These are phyloP conservation scores for Pisolithus thermaeus DNA, from an alignment of 1,284 basidiomycete genomes.

Conservation along the genomic window DNA sequence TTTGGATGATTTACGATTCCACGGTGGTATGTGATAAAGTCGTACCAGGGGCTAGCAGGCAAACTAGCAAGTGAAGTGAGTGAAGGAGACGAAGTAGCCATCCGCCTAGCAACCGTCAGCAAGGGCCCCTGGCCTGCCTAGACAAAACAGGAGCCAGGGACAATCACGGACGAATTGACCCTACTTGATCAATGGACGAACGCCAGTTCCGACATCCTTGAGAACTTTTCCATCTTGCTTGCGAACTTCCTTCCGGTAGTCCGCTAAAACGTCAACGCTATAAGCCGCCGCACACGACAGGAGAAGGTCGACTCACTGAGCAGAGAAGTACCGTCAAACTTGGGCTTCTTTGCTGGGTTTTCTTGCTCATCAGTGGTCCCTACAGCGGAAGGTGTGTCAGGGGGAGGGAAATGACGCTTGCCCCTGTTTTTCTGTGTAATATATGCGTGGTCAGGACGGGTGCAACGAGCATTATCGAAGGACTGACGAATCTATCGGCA, in stretches of 20 bases:
- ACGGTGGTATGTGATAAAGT: constrained; percentile 6
- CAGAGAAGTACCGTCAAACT: constrained; percentile 19
- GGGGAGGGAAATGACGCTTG: constrained; percentile 42
- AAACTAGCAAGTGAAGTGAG: constrained; percentile 1
- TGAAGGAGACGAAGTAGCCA: not conserved
- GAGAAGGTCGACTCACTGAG: constrained; percentile 25
- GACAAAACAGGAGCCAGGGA: not conserved
- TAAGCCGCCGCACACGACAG: not conserved
- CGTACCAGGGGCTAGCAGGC: not conserved
- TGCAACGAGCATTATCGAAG: not conserved
- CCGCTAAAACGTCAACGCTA: constrained; percentile 14
- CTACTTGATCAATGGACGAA: constrained; percentile 37
- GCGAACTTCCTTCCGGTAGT: constrained; percentile 36
- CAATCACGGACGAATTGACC: constrained; percentile 13
- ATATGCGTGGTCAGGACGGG: not conserved
- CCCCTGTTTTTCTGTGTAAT: constrained; percentile 49
- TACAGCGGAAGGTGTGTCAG: constrained; percentile 30
- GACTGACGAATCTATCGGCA: constrained; percentile 57
- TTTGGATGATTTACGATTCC: constrained; percentile 1
- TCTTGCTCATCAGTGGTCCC: constrained; percentile 27
- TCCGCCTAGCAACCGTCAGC: constrained; percentile 8
- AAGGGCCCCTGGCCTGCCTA: not conserved
- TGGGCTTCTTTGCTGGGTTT: constrained; percentile 35
- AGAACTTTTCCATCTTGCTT: constrained; percentile 30
- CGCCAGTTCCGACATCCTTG: constrained; percentile 36